Base-by-base conservation (phyloP, 106 monocot species). In the Acorus calamus region DNA sequence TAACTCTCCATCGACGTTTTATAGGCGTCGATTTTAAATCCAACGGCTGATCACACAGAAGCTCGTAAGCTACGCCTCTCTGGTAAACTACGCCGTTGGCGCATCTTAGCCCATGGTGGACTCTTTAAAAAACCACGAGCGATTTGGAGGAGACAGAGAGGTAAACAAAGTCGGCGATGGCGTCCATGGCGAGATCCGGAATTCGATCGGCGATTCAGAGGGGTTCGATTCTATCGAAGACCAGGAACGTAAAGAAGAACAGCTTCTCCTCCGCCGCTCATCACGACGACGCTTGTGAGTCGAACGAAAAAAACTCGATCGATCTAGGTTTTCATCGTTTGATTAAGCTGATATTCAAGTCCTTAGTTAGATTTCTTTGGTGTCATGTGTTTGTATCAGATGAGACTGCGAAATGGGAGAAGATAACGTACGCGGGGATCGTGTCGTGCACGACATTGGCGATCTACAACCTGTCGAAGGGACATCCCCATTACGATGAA, bases 371-470 rank as follows among this genome's bases (percentile, higher is more conserved):
- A 53, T 47, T 12, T 7, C 59, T 59, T 50, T 11, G 7, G 5
- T 64, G 28, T 4, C 14, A 11, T 57, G 2, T 7, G 3, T 4
- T 59, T 50, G 7, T 28, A 28, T 47, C 61, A 88, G 88, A 78
- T 70, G 88, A 88, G 70, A 76, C 76, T 42, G 81, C 74, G 57
- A 88, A 88, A 55, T 88, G 88, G 84, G 78, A 84, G 88, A 88
- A 88, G 76, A 88, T 89, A 57, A 89, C 84, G 2, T 89, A 79
- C 53, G 66, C 67, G 10, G 84, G 88, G 61, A 84, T 89, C 49
- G 78, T 65, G 5, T 46, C 56, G 57, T 89, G 88, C 79, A 77
- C 84, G 8, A 10, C 70, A 7, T 54, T 89, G 4, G 55, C 71
- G 5, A 53, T 72, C 41, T 84, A 84, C 62, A 79, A 74, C 51